Base-by-base conservation (phyloP, 768 basidiomycete genomes). In the Phylloporus sp. region DNA sequence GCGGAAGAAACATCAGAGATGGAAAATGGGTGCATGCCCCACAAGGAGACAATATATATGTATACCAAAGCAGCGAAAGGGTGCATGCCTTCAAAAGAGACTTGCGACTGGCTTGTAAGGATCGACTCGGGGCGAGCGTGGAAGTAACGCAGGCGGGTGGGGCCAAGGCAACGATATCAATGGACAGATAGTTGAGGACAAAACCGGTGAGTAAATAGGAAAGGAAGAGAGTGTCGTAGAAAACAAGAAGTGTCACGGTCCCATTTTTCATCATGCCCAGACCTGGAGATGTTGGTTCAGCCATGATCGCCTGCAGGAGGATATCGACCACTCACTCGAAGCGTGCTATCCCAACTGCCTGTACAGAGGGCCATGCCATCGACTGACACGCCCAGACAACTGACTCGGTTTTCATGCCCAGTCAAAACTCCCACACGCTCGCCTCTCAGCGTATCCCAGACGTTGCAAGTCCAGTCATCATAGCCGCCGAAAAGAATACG, bases 381-480 rank as follows among this genome's bases (percentile, higher is more conserved):
- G 41, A 85, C 82, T 58, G 88, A 91, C 58, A 98, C 97, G 49
- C 95, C 95, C 59, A 99, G 73, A 76, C 97, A 98, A 65, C 88
- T 91, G 59, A 99, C 94, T 57, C 95, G 78, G 77, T 99, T 99
- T 78, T 99, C 95, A 64, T 99, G 95, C 16, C 97, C 95, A 32
- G 94, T 92, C 55, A 99, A 73, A 47, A 99, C 97, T 51, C 95
- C 95, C 35, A 99, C 94, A 50, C 95, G 89, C 70, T 98, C 95
- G 49, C 97, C 97, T 72, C 95, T 97, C 64, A 99, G 78, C 26
- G 95, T 97, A 69, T 99, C 95, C 95, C 95, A 99, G 46, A 98
- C 95, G 67, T 99, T 99, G 77, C 93, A 95, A 59, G 97, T 98
- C 91, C 97, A 98, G 68, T 99, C 95, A 71, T 99, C 95, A 68